Conservation (phyloP, 352 stramenopile species). For the Peronospora belbahrii region DNA sequence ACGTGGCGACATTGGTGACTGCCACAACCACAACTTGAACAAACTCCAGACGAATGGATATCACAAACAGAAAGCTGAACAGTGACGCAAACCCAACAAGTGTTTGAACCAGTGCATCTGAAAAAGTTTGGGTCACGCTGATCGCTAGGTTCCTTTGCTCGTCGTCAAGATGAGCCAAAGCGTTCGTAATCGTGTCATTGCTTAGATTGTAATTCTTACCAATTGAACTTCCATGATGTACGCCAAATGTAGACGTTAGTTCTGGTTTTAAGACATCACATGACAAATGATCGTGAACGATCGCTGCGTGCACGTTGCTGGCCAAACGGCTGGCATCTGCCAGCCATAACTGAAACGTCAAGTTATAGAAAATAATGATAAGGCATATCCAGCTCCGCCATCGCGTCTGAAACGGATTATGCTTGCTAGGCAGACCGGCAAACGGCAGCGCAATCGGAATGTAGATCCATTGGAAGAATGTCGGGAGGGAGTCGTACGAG, state of each 20-base stretch:
- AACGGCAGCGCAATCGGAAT: conserved; percentile 66
- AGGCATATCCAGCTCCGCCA: conserved; percentile 70
- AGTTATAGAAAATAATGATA: conserved; percentile 72
- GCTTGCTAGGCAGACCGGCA: conserved; percentile 46
- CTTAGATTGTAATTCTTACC: conserved; percentile 1
- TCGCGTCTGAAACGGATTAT: conserved; percentile 65
- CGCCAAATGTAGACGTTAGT: conserved; percentile 18
- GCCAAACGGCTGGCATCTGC: conserved; percentile 49
- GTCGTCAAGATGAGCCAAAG: conserved; percentile 27
- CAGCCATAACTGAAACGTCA: conserved; percentile 72
- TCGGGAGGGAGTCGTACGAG: conserved; percentile 29
- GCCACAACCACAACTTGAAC: conserved; percentile 77
- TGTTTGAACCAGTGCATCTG: conserved; percentile 51
- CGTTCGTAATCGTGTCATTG: conserved; percentile 18
- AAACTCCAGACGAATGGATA: conserved; percentile 85
- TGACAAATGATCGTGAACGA: conserved; percentile 31
- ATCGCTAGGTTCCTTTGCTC: conserved; percentile 32
- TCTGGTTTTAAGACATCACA: conserved; percentile 28
- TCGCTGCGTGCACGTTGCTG: conserved; percentile 29
- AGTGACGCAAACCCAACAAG: conserved; percentile 59
- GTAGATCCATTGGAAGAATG: conserved; percentile 68
- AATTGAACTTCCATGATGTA: conserved; percentile 24
- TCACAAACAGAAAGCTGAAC: conserved; percentile 79
- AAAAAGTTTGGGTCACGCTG: conserved; percentile 41
- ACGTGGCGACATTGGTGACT: conserved; percentile 43